phyloP scores from a whole-genome alignment of 2,329 filamentous ascomycete species.

The Aspergillus sp. region DNA sequence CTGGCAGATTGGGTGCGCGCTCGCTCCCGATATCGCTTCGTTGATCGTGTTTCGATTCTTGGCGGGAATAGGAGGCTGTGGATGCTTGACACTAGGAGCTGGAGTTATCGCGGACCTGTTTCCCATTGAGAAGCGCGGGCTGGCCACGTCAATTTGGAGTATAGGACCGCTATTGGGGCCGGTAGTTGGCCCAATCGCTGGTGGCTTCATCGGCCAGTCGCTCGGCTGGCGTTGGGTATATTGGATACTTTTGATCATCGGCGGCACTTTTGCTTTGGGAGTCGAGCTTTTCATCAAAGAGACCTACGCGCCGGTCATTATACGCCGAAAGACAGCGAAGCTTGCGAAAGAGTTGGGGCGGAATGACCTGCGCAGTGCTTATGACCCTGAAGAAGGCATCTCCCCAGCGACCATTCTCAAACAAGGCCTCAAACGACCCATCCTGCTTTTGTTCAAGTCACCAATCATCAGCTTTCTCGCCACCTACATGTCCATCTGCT shows the following conservation, averaged over 20 bases:
- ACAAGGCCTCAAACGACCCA: conserved; percentile 52
- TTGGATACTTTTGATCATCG: conserved; percentile 44
- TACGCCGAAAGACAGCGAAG: conserved; percentile 30
- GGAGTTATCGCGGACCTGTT: conserved; percentile 54
- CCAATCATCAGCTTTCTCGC: conserved; percentile 58
- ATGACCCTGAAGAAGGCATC: conserved; percentile 22
- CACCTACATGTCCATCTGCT: conserved; percentile 56
- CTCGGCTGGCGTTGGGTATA: conserved; percentile 46
- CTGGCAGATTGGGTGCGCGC: conserved; percentile 66
- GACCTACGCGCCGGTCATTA: conserved; percentile 36
- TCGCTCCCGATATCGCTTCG: conserved; percentile 59
- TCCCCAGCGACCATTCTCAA: conserved; percentile 39
- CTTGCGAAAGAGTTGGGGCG: conserved; percentile 30
- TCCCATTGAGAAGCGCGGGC: conserved; percentile 46
- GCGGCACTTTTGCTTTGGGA: conserved; percentile 27
- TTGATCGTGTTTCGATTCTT: conserved; percentile 69
- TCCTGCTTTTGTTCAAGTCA: conserved; percentile 57
- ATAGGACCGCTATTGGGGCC: conserved; percentile 43
- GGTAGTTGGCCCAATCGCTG: conserved; percentile 39
- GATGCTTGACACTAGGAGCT: conserved; percentile 47
- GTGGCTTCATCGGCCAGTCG: conserved; percentile 38
- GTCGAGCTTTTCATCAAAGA: conserved; percentile 33
- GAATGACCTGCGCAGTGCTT: conserved; percentile 30
- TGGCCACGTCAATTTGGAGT: conserved; percentile 50
- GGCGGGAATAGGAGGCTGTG: conserved; percentile 50